These are phyloP conservation scores for Colletotrichum truncatum DNA, from an alignment of 2,329 filamentous ascomycete genomes.

Conservation along the genomic window DNA sequence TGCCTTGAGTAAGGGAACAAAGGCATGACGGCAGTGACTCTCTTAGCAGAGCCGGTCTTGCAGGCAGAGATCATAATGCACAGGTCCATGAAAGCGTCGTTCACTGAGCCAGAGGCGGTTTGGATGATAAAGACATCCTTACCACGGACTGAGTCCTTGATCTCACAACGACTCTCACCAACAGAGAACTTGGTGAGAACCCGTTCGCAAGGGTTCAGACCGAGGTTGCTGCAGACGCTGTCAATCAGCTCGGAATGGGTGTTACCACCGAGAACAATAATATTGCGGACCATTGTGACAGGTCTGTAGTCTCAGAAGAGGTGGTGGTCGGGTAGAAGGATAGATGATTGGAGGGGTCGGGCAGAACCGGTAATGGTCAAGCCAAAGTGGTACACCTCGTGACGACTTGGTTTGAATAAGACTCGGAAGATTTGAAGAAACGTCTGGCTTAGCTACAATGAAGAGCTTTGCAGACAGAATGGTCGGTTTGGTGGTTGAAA, in stretches of 20 bases:
- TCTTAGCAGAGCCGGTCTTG: slow-evolving; percentile 90
- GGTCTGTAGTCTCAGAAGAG: not conserved
- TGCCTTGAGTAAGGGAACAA: slow-evolving; percentile 97
- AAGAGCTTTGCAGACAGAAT: not conserved
- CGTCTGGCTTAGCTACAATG: not conserved
- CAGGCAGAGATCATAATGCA: slow-evolving; percentile 99
- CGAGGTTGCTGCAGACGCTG: slow-evolving; percentile 87
- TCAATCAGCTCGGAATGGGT: slow-evolving; percentile 91
- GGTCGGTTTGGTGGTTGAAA: not conserved
- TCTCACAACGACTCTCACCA: slow-evolving; percentile 94
- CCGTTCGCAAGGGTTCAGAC: slow-evolving; percentile 85
- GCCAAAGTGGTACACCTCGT: not conserved
- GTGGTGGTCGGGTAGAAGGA: not conserved
- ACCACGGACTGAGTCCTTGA: slow-evolving; percentile 93
- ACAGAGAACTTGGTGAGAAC: slow-evolving; percentile 92
- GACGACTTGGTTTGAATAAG: not conserved
- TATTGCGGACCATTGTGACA: slow-evolving; percentile 84
- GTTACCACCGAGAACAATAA: slow-evolving; percentile 91
- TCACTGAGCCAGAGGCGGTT: slow-evolving; percentile 90
- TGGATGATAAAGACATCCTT: slow-evolving; percentile 99
- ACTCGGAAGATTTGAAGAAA: not conserved
- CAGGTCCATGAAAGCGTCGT: slow-evolving; percentile 95
- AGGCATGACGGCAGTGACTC: slow-evolving; percentile 87
- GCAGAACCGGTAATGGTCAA: slow-evolving; percentile 18
- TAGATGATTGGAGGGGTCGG: not conserved